phyloP scores from a whole-genome alignment of 306 rosid species.

The Glycine latifolia region DNA sequence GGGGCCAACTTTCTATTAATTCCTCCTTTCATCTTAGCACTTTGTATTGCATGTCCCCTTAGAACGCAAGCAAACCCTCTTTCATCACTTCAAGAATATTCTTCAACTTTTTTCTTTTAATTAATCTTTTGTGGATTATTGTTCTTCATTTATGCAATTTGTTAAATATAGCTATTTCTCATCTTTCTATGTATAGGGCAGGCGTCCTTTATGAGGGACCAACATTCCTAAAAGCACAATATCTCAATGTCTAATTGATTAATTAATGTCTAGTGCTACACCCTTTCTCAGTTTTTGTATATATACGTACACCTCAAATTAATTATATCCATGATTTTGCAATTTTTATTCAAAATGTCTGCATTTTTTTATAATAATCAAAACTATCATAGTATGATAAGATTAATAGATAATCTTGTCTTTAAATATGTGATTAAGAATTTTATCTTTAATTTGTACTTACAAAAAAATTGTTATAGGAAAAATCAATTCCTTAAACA shows the following conservation, averaged over 20 bases:
- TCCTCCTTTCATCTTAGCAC: constrained; percentile 60
- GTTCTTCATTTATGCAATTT: background rate
- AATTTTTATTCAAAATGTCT: background rate
- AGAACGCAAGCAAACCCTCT: constrained; percentile 53
- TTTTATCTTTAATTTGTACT: too few species aligned
- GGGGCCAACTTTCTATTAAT: constrained; percentile 80
- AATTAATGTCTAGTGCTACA: background rate
- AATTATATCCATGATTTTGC: background rate
- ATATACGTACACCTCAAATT: background rate
- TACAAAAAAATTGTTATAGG: too few species aligned
- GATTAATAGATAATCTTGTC: too few species aligned
- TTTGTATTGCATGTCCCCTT: constrained; percentile 73
- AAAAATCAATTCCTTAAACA: too few species aligned
- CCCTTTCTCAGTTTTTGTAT: background rate
- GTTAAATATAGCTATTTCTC: background rate
- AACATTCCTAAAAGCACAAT: constrained; percentile 19
- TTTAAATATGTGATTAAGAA: too few species aligned
- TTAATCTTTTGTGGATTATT: background rate
- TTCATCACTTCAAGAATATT: constrained; percentile 50
- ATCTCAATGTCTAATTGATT: background rate
- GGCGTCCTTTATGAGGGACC: constrained; percentile 27
- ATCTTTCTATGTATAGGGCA: constrained; percentile 32
- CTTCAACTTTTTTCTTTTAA: constrained; percentile 14
- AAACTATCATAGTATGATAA: too few species aligned
- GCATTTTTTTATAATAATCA: too few species aligned